These are phyloP conservation scores for Russula ochroleuca DNA, from an alignment of 768 basidiomycete species.

Conservation along the genomic window DNA sequence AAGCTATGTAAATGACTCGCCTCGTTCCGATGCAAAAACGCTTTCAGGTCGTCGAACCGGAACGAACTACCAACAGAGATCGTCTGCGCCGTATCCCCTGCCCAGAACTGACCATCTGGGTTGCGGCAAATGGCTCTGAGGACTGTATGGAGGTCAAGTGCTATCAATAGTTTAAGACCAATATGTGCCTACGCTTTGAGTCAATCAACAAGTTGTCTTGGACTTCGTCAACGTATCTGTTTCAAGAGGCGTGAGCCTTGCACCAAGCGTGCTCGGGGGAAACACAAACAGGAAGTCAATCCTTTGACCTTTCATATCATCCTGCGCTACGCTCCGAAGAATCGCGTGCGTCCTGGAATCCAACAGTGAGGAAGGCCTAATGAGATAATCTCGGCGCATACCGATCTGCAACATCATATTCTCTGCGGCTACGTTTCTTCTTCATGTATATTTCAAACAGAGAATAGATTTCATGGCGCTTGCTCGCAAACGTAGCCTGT, in stretches of 20 bases:
- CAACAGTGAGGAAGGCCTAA: neutral
- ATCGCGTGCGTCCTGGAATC: conserved; percentile 20
- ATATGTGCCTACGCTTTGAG: conserved; percentile 43
- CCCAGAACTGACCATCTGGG: conserved; percentile 68
- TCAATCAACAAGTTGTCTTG: conserved; percentile 65
- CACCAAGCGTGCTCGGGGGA: neutral
- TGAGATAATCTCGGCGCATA: conserved; percentile 29
- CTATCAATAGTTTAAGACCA: too few relatives aligned
- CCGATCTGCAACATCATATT: conserved; percentile 63
- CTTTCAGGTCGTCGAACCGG: conserved; percentile 65
- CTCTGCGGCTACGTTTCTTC: conserved; percentile 41
- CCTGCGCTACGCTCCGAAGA: conserved; percentile 9
- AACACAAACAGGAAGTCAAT: conserved; percentile 12
- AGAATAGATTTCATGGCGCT: conserved; percentile 46
- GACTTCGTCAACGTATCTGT: conserved; percentile 68
- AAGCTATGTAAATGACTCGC: conserved; percentile 32
- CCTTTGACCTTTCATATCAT: conserved; percentile 14
- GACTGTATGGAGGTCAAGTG: conserved; percentile 38
- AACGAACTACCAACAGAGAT: conserved; percentile 70
- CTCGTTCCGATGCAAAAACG: conserved; percentile 58
- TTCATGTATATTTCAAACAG: conserved; percentile 52
- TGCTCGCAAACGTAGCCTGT: conserved; percentile 51
- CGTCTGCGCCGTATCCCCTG: conserved; percentile 73
- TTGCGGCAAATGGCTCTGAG: conserved; percentile 57
- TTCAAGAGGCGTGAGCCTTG: neutral